Base-by-base conservation (phyloP, 768 basidiomycete genomes). In the Sistotremastrum niveocremeum region DNA sequence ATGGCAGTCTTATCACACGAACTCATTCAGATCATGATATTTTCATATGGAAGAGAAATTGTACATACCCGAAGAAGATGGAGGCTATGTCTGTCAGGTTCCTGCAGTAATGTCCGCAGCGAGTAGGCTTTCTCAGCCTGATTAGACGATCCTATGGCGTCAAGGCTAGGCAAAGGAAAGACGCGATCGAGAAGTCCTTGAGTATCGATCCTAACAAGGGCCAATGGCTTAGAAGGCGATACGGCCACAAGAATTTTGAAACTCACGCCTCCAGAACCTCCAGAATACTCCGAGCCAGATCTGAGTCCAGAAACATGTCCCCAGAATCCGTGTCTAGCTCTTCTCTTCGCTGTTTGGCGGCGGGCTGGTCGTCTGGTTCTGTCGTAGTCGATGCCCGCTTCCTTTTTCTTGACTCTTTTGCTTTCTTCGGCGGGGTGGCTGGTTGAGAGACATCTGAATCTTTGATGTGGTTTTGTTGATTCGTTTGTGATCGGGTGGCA, bases 131-230 rank as follows among this genome's bases (percentile, higher is more conserved):
- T 54, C n/a, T 65, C 58, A 36, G 64, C 58, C 38, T 65, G 61
- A 51, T 66, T 59, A 45, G 65, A 57, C 20, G 49, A 9, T 30
- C 36, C 42, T 9, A 44, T 10, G 8, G 39, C 28, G 33, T 52
- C 45, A 31, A 29, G 12, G 32, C 35, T 41, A 30, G 66, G 65
- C 28, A 78, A 64, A 35, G 79, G 75, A 57, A 83, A 81, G 51
- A 84, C 80, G 53, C 85, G 80, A 68, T 88, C 84, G 7, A 89
- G 76, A 4, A 89, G 67, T 41, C 79, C 82, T 52, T 84, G 84
- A 0, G 70, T 70, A 60, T 89, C 86, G 49, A 76, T 64, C 53
- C 82, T 84, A 30, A 40, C 33, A 29, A 46, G 36, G 39, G 45
- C 47, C 20, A 34, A 12, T 20, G 45, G 41, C 34, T 51, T 44